Percentiles rank a stretch among this genome's conserved stretches.
These are phyloP conservation scores for Tranzscheliella williamsii DNA, from an alignment of 1,284 basidiomycete species.

Conservation along the genomic window DNA sequence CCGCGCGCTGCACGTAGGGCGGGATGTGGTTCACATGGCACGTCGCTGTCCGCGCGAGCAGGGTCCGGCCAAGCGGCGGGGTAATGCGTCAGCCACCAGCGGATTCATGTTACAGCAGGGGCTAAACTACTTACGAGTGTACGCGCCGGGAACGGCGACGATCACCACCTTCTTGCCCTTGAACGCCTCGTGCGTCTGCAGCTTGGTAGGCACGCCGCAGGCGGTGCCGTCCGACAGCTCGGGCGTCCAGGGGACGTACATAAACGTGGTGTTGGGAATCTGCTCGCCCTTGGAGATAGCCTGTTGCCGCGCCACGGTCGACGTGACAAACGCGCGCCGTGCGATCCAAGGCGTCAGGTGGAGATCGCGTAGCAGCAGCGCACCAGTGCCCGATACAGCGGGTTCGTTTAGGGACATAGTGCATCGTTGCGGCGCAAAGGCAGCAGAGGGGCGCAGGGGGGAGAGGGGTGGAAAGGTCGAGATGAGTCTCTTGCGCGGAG, in stretches of 20 bases:
- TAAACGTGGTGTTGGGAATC: slow-evolving; percentile 70
- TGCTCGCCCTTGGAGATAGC: slow-evolving; percentile 65
- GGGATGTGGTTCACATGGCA: slow-evolving; percentile 66
- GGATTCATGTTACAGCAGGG: no score
- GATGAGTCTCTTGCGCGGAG: slow-evolving; percentile 21
- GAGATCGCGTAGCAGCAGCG: no score
- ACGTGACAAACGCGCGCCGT: no score
- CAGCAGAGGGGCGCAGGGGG: not conserved
- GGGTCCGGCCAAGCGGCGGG: no score
- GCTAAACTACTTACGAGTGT: slow-evolving; percentile 52
- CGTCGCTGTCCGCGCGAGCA: no score
- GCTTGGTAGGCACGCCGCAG: slow-evolving; percentile 60
- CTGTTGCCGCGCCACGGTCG: slow-evolving; percentile 3
- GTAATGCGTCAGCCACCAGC: no score
- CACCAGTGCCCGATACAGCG: no score
- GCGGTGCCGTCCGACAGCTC: slow-evolving; percentile 68
- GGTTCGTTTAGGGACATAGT: no score
- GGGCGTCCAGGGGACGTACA: slow-evolving; percentile 69
- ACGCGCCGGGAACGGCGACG: slow-evolving; percentile 75
- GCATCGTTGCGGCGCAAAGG: no score
- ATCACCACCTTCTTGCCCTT: slow-evolving; percentile 82
- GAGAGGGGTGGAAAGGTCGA: slow-evolving; percentile 7
- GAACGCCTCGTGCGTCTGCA: slow-evolving; percentile 68
- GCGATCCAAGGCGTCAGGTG: no score
- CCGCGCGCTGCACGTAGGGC: slow-evolving; percentile 69